Base-by-base conservation (phyloP, 179 eudicot species). In the Patellifolia procumbens region DNA sequence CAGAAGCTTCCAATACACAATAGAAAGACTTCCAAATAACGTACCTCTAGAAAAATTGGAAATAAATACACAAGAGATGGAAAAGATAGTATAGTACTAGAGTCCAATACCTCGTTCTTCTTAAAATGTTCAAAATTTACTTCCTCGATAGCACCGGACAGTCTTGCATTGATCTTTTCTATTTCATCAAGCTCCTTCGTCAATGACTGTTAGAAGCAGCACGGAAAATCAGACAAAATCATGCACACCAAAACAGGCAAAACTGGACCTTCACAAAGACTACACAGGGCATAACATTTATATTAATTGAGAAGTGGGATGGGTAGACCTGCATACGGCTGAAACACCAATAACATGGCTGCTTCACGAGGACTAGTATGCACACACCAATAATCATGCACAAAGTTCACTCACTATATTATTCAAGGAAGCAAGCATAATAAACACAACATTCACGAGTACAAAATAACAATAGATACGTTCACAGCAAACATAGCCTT, bases 81-180 rank as follows among this genome's bases (percentile, higher is more conserved):
- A 28, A 29, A 28, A 29, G 13, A 28, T n/a, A 17, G 22, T 28
- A 55, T 3, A 42, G 45, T 34, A 73, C 13, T 56, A 42, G 49
- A 56, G 46, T 60, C 12, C 37, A 59, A 53, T 89, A 93, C 99
- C 97, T 93, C 97, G 48, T 89, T 91, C 86, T 95, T 95, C 86
- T 91, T 86, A 83, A 80, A 81, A 81, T 95, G 98, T 82, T 95
- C 99, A 2, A 85, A 85, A 9, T 90, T 91, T 72, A 93, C 97
- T 81, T 90, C 97, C 84, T 93, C 99, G 75, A 95, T 95, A 49
- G 98, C 98, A 87, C 89, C 80, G n/a, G 96, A 88, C 70, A 95
- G 92, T 72, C 88, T 91, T 20, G 89, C 88, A 76, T 95, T 93
- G 79, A 88, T 83, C 83, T 89, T 91, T 79, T 89, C 98, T 91